Evolutionary conservation across 2,329 filamentous ascomycete genomes (phyloP).

Genomic region (Pseudogymnoascus sp.): DNA sequence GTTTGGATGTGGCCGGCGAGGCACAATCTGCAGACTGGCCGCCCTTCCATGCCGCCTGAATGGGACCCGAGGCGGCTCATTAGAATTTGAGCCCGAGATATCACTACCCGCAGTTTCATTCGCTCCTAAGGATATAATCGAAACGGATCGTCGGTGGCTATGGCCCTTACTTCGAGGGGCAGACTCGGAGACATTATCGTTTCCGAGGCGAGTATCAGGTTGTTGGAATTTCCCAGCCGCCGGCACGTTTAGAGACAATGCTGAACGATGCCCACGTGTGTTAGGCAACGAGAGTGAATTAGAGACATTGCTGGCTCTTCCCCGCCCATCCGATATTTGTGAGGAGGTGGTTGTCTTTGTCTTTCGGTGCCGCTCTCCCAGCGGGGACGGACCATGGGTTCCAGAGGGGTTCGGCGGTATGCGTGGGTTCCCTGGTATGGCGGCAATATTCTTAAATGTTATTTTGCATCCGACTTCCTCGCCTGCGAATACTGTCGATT

Average conservation of each 20-base stretch:
- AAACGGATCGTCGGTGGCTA: constrained; percentile 67
- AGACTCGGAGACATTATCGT: constrained; percentile 17
- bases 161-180: constrained; percentile 36
- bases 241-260: constrained; percentile 56
- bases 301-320: constrained; percentile 23
- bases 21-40: constrained; percentile 70
- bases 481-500: constrained; percentile 90
- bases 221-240: constrained; percentile 21
- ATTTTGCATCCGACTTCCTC: constrained; percentile 94
- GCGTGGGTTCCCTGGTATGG: constrained; percentile 18
- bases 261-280: constrained; percentile 56
- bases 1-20: constrained; percentile 38
- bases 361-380: constrained; percentile 25
- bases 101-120: constrained; percentile 29
- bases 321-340: constrained; percentile 13
- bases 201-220: constrained; percentile 20
- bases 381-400: constrained; percentile 21
- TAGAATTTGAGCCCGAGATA: constrained; percentile 27
- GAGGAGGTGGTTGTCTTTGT: constrained; percentile 20
- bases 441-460: constrained; percentile 78
- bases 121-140: constrained; percentile 71
- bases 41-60: constrained; percentile 65
- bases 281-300: constrained; percentile 26
- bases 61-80: constrained; percentile 43
- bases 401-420: constrained; percentile 21